Base-by-base conservation (phyloP, 129 eudicot genomes). In the Artemisia argyi region DNA sequence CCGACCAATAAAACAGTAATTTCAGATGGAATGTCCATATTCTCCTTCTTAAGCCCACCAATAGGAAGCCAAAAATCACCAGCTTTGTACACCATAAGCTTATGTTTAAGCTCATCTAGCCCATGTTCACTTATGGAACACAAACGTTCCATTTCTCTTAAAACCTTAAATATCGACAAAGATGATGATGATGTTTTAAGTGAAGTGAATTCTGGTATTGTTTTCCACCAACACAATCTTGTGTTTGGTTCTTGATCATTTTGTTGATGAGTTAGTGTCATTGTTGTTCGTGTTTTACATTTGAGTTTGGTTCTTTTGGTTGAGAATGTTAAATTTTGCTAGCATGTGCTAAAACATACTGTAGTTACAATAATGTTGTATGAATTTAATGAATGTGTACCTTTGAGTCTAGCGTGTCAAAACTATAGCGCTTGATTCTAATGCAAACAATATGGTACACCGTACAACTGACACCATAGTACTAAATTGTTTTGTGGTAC, bases 61-160 rank as follows among this genome's bases (percentile, higher is more conserved):
- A 85, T 61, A 0, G 97, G 95, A 17, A 91, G 66, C 91, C 97
- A 91, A 56, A 91, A 83, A 64, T 91, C 95, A 9, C 97, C 97
- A 6, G 95, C 70, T 42, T 80, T 71, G 61, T 91, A 91, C 15
- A 80, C 20, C 30, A 91, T 68, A 20, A 91, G 91, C 83, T 78
- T 83, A 80, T 91, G 95, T 17, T 90, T 76, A 26, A 91, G 80
- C 56, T 87, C 91, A 61, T 88, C 91, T 8, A 83, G 76, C 8
- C 95, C 97, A 24, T 83, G 86, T 39, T 71, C 69, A 22, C 88
- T 87, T 3, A 88, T 69, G 70, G 82, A 54, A 20, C 82, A 78
- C 57, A 87, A 58, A 46, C 97, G 82, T 70, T 91, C 97, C 91
- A 91, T 74, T 79, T 91, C 95, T 76, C 89, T 77, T 1, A 80